Conservation (phyloP, 306 rosid genomes). For the Castanospermum australe region DNA sequence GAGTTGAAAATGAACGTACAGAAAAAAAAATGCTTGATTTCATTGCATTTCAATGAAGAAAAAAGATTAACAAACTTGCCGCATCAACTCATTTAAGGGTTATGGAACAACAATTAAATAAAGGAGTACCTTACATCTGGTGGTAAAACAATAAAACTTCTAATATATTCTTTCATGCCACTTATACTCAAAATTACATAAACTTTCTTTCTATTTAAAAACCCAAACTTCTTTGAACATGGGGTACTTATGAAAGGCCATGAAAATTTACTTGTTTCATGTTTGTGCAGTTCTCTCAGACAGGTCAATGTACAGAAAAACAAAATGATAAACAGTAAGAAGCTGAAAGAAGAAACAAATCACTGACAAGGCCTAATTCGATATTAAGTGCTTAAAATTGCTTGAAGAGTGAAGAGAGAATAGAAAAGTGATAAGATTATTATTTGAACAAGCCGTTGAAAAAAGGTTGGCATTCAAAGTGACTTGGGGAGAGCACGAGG, state of each 20-base stretch:
- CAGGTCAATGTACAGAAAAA: not conserved
- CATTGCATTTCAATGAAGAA: too few species aligned
- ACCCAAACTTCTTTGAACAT: not conserved
- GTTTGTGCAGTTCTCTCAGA: not conserved
- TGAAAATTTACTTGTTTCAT: not conserved
- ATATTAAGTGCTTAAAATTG: constrained; percentile 40
- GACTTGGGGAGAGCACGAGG: constrained; percentile 75
- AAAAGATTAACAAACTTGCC: too few species aligned
- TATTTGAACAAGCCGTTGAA: constrained; percentile 28
- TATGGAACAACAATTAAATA: too few species aligned
- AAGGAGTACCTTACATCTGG: too few species aligned
- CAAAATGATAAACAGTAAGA: not conserved
- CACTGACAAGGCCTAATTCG: constrained; percentile 30
- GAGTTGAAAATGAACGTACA: too few species aligned
- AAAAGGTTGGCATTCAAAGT: constrained; percentile 40
- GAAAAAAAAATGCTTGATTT: too few species aligned
- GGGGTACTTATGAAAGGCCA: not conserved
- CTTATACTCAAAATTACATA: not conserved
- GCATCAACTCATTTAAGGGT: too few species aligned
- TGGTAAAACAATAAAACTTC: too few species aligned
- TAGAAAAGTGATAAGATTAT: not conserved
- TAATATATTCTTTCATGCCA: not conserved
- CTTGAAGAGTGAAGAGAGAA: constrained; percentile 19
- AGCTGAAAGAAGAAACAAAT: constrained; percentile 19
- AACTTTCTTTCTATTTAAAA: not conserved